Base-by-base conservation (phyloP, 108 stramenopile genomes). In the Schizochytrium sp. region DNA sequence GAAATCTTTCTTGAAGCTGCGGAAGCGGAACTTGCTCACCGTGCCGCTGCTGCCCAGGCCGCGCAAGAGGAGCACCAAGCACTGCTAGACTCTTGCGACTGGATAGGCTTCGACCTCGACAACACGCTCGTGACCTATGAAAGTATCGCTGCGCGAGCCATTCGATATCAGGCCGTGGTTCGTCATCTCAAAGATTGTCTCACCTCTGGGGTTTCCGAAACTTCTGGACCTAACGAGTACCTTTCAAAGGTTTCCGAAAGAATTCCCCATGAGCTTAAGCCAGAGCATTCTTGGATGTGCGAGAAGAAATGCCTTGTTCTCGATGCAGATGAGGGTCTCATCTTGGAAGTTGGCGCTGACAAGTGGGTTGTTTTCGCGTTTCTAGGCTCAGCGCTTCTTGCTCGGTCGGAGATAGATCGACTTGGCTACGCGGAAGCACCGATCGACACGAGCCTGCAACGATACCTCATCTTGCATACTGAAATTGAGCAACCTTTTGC, bases 81-180 rank as follows among this genome's bases (percentile, higher is more conserved):
- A 12, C 25, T 69, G 10, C 63, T 69, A 8, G 63, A 8, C 41
- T 28, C 25, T 18, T 83, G 51, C 51, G 76, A 83, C 6, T 83
- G 76, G 76, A 53, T 83, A 14, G 76, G 76, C 48, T 83, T 83
- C 51, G 76, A 83, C 51, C 10, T 83, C 25, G 76, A 83, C 51
- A 83, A 83, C n/a, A 83, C 76, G 6, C 76, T 83, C 25, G 76
- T 83, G 10, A 18, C n/a, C 19, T 83, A 83, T 23, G 76, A 83
- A 18, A n/a, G 76, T 23, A 12, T 45, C 48, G 23, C 6, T 14
- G 23, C 51, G 23, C 51, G 19, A 12, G 48, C 48, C 19, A 23
- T 23, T 6, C 45, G 51, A 6, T 83, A 53, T 53, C 18, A 34
- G 16, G 76, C 76, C 25, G 45, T 12, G 12, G 76, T 83, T 6